Evolutionary conservation across 768 basidiomycete species (phyloP), one percentile per base, ranked within the genome.

Genomic region (Trametes sanguinea): DNA sequence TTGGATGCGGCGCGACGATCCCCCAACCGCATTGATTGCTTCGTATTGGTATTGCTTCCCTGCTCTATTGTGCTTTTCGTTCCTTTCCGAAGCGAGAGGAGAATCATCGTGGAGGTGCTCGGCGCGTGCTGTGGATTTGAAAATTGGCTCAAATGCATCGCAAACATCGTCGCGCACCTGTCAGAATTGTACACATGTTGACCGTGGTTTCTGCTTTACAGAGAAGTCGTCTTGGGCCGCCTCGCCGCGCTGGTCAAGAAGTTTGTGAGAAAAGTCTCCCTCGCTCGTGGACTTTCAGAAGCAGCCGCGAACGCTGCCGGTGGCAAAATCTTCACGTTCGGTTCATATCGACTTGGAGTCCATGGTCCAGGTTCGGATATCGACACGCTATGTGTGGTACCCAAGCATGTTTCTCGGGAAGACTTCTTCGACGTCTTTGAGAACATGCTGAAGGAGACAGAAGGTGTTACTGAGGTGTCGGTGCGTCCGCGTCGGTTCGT

Each of bases 271-370:
- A 84, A 85, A 64, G 87, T 95, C 1, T 89, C 91, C 7, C 73
- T 95, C 60, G 77, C 84, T 46, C 84, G 83, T 43, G 96, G 96
- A 6, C 78, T 96, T 48, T 95, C 95, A 33, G 95, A 98, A 65
- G 76, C 88, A 17, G 90, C 93, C 1, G 95, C 96, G 8, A 84
- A 77, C 54, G 88, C 92, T 51, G 94, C 97, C 8, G 97, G 97
- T 54, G 97, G 95, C 65, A 96, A 98, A 81, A 98, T 99, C 73
- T 99, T 94, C 75, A 98, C 97, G 6, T 99, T 96, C 75, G 97
- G 97, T 44, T 98, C 95, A 54, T 98, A 98, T 81, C 90, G 97
- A 69, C 79, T 99, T 51, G 97, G 97, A 61, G 97, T 98, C 22
- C 97, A 98, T 75, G 94, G 93, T 11, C 97, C 96, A 39, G 91